Percentiles rank a stretch among this genome's conserved stretches.
These are phyloP conservation scores for Isatis tinctoria DNA, from an alignment of 345 rosid genomes.

Conservation along the genomic window DNA sequence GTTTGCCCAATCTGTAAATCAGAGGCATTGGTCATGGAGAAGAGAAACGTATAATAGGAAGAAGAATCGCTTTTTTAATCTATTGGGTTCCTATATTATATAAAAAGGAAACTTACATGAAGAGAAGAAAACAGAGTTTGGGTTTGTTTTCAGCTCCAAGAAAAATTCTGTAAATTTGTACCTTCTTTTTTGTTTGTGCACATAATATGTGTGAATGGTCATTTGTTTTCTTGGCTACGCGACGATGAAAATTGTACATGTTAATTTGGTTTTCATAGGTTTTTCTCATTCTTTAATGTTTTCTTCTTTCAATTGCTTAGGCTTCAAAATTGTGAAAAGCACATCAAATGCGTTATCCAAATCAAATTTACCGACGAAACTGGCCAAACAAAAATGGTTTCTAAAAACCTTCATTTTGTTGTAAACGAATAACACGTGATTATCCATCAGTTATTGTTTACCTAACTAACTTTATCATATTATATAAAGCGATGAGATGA, in stretches of 20 bases:
- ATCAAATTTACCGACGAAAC: too few relatives aligned
- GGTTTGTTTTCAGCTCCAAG: constrained; percentile 33
- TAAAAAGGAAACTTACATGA: constrained; percentile 12
- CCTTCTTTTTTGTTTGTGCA: constrained; percentile 22
- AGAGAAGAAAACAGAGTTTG: constrained; percentile 32
- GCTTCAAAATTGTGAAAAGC: too few relatives aligned
- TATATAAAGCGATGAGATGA: too few relatives aligned
- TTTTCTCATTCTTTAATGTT: not conserved
- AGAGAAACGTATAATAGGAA: constrained; percentile 24
- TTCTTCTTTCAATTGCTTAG: not conserved
- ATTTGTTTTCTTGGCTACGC: constrained; percentile 21
- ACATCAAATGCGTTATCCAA: too few relatives aligned
- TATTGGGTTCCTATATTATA: constrained; percentile 23
- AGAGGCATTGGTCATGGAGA: constrained; percentile 54
- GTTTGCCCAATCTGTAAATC: constrained; percentile 92
- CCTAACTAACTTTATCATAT: too few relatives aligned
- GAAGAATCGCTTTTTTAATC: constrained; percentile 21
- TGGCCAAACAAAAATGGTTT: too few relatives aligned
- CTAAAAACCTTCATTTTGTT: too few relatives aligned
- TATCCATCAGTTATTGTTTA: too few relatives aligned
- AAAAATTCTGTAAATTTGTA: constrained; percentile 34
- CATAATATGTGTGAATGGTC: constrained; percentile 34
- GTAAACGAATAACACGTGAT: too few relatives aligned
- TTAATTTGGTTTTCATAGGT: not conserved
- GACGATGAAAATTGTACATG: constrained; percentile 25